Evolutionary conservation across 2,329 filamentous ascomycete genomes (phyloP), one percentile per base, ranked within the genome.

Genomic region (Talaromyces sp.): DNA sequence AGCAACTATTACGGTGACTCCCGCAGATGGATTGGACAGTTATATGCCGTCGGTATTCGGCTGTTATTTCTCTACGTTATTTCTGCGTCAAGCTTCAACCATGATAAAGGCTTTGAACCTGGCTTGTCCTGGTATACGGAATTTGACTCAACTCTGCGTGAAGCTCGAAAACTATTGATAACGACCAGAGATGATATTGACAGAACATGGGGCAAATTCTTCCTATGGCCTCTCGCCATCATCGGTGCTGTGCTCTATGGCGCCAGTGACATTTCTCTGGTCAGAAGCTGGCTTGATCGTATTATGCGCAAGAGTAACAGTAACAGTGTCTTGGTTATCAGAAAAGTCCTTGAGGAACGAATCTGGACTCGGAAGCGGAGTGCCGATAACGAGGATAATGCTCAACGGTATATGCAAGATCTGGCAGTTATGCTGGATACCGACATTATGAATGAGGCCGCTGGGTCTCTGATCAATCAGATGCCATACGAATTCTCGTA

Each of bases 181-280:
- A n/a, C 57, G 8, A 58, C 43, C 7, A 35, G 25, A 36, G 17
- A 53, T 10, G 57, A 58, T 10, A 51, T 55, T 37, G 51, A 55
- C n/a, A 41, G 36, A 15, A 58, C 57, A 1, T 58, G 51, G 51
- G 56, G 57, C 17, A 58, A 58, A 21, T 58, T 58, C 25, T 58
- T 58, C 21, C 37, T 58, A 9, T 58, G 57, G 57, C 57, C 57
- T 5, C 43, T 58, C 11, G 57, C 57, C 5, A 48, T 58, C 15
- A 58, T 58, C 17, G 57, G 57, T 13, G 51, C 57, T 13, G 37
- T 58, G 50, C 21, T 58, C 8, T 43, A 33, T 45, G 40, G 55
- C 5, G 6, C 46, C 17, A 25, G 17, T 48, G 57, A 54, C 13
- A 50, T 58, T 2, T 35, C 19, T 31, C 41, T 58, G n/a, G 43